phyloP scores from a whole-genome alignment of 2,329 filamentous ascomycete genomes.

The Mariannaea elegans region DNA sequence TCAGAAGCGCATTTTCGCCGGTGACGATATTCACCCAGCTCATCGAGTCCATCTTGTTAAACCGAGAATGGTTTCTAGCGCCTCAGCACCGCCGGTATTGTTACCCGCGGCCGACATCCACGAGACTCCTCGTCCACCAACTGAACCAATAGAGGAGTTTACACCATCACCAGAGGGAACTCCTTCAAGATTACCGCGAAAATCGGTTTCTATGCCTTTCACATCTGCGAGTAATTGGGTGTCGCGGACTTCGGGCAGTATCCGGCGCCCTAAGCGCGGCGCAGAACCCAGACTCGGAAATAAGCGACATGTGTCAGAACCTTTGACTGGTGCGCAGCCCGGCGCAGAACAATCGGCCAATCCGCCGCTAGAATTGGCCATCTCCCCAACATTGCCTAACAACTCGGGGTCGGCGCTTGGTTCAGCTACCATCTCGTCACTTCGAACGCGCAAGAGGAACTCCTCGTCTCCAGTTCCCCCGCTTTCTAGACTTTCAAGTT shows the following conservation, averaged over 20 bases:
- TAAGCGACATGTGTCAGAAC: constrained; percentile 64
- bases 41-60: constrained; percentile 47
- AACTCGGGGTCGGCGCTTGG: constrained; percentile 37
- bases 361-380: constrained; percentile 36
- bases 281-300: constrained; percentile 52
- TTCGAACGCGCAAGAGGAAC: constrained; percentile 51
- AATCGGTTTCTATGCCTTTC: constrained; percentile 69
- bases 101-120: constrained; percentile 37
- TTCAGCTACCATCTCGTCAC: constrained; percentile 38
- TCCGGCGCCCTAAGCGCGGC: constrained; percentile 64
- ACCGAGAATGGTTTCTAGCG: constrained; percentile 47
- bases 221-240: constrained; percentile 66
- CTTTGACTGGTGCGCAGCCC: constrained; percentile 48
- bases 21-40: constrained; percentile 31
- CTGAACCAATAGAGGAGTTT: constrained; percentile 22
- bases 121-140: constrained; percentile 27
- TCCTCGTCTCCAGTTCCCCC: constrained; percentile 66
- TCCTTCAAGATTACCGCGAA: constrained; percentile 56
- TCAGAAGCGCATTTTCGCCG: constrained; percentile 42
- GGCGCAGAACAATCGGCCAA: constrained; percentile 41
- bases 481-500: constrained; percentile 62
- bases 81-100: constrained; percentile 34
- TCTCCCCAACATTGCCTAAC: constrained; percentile 33
- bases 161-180: constrained; percentile 48
- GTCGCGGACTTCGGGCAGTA: constrained; percentile 61